Evolutionary conservation across 2,329 filamentous ascomycete species (phyloP).

Genomic region (Pseudogymnoascus verrucosus): DNA sequence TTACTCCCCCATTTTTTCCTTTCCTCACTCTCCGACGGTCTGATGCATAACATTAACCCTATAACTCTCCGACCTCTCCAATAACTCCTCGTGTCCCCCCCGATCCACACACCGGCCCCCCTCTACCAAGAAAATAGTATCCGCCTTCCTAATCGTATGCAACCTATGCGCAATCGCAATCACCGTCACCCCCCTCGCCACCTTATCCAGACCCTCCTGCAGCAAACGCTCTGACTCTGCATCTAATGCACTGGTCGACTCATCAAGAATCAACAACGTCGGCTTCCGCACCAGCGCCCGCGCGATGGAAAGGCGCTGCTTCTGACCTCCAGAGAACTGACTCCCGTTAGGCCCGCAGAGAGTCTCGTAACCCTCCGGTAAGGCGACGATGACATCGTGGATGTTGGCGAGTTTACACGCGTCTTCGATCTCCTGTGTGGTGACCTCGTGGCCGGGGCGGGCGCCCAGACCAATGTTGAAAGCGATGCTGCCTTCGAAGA

Average conservation of each 20-base stretch:
- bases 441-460: constrained; percentile 42
- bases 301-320: constrained; percentile 70
- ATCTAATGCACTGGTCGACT: constrained; percentile 73
- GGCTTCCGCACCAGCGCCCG: constrained; percentile 66
- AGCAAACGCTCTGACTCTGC: constrained; percentile 59
- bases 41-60: constrained; percentile 42
- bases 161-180: constrained; percentile 51
- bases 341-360: constrained; percentile 63
- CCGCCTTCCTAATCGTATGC: constrained; percentile 48
- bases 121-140: constrained; percentile 51
- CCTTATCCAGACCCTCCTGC: constrained; percentile 56
- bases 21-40: constrained; percentile 27
- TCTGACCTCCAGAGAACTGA: constrained; percentile 68
- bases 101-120: constrained; percentile 43
- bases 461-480: constrained; percentile 51
- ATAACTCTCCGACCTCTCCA: constrained; percentile 42
- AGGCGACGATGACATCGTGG: constrained; percentile 54
- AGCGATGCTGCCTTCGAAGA: constrained; percentile 48
- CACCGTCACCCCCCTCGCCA: constrained; percentile 44
- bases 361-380: constrained; percentile 60
- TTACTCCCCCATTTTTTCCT: too few relatives aligned
- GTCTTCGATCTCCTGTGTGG: constrained; percentile 53
- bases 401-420: constrained; percentile 63
- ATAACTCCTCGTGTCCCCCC: constrained; percentile 46
- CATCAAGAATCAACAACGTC: constrained; percentile 67